These are phyloP conservation scores for Curvularia lunata DNA, from an alignment of 2,329 filamentous ascomycete genomes.

Conservation along the genomic window DNA sequence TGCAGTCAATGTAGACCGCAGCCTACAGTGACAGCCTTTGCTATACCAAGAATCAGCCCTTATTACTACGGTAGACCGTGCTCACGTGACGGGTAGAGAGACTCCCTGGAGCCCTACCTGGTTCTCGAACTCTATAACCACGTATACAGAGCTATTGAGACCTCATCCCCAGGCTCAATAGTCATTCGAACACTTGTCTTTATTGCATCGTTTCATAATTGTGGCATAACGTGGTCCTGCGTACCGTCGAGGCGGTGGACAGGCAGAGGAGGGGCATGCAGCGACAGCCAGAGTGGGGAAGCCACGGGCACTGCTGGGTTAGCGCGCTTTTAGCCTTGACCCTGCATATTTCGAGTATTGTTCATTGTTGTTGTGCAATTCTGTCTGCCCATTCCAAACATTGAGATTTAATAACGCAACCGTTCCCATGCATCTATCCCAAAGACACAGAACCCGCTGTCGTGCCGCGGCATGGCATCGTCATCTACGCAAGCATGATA, in stretches of 20 bases:
- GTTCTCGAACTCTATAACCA: no score
- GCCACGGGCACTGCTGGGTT: constrained; percentile 7
- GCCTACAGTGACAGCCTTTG: no score
- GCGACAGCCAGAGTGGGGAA: constrained; percentile 1
- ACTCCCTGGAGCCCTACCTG: no score
- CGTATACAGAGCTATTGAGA: no score
- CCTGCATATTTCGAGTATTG: neutral
- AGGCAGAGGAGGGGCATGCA: neutral
- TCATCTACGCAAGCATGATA: neutral
- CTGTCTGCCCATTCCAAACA: neutral
- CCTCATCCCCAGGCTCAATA: no score
- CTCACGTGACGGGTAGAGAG: no score
- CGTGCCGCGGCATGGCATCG: neutral
- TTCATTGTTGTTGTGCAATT: neutral
- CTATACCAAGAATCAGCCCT: no score
- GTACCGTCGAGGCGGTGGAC: neutral
- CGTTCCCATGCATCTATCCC: neutral
- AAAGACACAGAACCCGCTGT: neutral
- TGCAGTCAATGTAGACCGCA: no score
- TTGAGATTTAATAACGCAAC: neutral
- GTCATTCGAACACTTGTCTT: no score
- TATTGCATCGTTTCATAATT: no score
- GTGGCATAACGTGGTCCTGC: neutral
- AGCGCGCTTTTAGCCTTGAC: constrained; percentile 8
- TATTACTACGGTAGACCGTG: no score